Conservation (phyloP, 2,329 filamentous ascomycete species). For the Arthrobotrys sphaeroides region DNA sequence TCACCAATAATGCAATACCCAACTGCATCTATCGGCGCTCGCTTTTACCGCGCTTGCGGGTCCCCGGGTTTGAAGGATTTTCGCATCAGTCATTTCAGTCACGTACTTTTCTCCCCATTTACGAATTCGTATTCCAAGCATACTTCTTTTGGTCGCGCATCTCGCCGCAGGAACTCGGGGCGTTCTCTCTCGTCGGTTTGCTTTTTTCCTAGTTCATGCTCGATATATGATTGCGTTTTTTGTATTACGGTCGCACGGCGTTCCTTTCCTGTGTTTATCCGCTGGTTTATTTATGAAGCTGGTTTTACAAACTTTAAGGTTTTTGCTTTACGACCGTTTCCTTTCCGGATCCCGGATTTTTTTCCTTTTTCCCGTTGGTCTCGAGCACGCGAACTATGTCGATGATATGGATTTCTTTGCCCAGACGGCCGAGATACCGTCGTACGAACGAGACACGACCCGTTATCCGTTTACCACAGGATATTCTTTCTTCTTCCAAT, state of each 20-base stretch:
- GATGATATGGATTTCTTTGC: not conserved
- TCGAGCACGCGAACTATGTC: no score
- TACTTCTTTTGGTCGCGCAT: not conserved
- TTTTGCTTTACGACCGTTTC: not conserved
- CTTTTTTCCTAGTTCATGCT: conserved; percentile 2
- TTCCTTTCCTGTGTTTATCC: not conserved
- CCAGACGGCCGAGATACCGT: not conserved
- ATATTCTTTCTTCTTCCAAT: not conserved
- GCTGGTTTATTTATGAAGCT: not conserved
- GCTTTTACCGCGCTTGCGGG: not conserved
- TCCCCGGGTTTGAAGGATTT: not conserved
- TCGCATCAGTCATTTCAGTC: not conserved
- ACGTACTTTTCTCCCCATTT: not conserved
- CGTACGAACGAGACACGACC: not conserved
- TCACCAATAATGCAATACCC: conserved; percentile 30
- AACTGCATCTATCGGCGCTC: conserved; percentile 26
- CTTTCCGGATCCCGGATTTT: not conserved
- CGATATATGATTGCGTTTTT: conserved; percentile 12
- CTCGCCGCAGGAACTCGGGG: not conserved
- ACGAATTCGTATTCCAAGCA: not conserved
- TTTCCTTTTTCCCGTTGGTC: conserved; percentile 4
- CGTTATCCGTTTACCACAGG: not conserved
- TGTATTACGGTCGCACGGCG: conserved; percentile 30
- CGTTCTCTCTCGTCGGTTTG: not conserved
- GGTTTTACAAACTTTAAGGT: conserved; percentile 19